Percentiles rank a stretch among this genome's conserved stretches.
phyloP scores from a whole-genome alignment of 805 yeast species.

The Zygotorulaspora chibaensis region DNA sequence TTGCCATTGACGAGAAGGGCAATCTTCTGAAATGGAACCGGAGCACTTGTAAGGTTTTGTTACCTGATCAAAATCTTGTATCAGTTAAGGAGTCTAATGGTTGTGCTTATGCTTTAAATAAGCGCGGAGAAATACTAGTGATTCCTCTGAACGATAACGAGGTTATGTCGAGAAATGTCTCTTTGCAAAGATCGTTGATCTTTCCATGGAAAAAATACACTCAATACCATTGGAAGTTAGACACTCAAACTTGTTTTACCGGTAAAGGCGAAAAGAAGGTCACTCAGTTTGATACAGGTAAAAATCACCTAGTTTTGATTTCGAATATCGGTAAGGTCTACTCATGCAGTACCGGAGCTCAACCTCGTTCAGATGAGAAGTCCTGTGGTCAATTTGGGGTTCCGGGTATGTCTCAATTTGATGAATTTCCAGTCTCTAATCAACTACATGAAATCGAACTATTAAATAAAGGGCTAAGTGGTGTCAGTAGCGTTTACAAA shows the following conservation, averaged over 20 bases:
- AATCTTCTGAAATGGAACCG: conserved; percentile 64
- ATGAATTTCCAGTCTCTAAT: conserved; percentile 46
- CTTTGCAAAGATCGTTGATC: conserved; percentile 17
- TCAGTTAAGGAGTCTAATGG: conserved; percentile 50
- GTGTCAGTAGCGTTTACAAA: conserved; percentile 20
- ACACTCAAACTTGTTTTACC: conserved; percentile 20
- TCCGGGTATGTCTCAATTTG: conserved; percentile 66
- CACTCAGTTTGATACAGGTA: conserved; percentile 53
- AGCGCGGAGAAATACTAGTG: conserved; percentile 34
- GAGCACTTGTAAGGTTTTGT: conserved; percentile 33
- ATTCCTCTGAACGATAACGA: conserved; percentile 27
- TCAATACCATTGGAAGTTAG: conserved; percentile 22
- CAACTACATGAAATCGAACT: conserved; percentile 44
- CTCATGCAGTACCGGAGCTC: conserved; percentile 47
- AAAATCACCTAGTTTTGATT: conserved; percentile 61
- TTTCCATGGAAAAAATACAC: conserved; percentile 26
- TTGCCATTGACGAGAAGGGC: conserved; percentile 66
- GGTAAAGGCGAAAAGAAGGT: conserved; percentile 48
- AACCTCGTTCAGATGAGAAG: conserved; percentile 33
- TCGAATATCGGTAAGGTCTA: conserved; percentile 58
- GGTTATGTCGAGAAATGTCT: background rate
- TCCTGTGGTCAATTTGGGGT: conserved; percentile 81
- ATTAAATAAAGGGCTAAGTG: conserved; percentile 23
- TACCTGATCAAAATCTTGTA: conserved; percentile 45
- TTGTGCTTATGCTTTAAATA: conserved; percentile 45